Conservation (phyloP, 345 rosid species). For the Eucalyptus polyanthemos region DNA sequence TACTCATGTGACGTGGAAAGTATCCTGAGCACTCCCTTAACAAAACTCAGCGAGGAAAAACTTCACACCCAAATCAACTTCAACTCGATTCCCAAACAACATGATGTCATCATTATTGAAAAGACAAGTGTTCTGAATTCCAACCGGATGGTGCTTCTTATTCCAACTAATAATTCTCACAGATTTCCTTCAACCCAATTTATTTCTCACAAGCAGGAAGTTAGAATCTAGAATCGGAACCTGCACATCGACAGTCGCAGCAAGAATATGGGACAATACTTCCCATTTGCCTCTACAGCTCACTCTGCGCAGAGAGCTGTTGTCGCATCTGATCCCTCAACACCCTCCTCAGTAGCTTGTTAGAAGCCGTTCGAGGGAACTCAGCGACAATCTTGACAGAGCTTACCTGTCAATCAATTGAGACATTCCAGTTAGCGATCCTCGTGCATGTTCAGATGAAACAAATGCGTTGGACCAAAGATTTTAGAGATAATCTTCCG, state of each 20-base stretch:
- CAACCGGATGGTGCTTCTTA: too few species aligned
- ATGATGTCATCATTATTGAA: too few species aligned
- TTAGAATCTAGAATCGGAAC: too few species aligned
- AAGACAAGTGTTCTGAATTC: too few species aligned
- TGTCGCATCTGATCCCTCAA: slow-evolving; percentile 53
- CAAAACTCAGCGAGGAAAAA: too few species aligned
- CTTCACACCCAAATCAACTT: too few species aligned
- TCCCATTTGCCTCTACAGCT: slow-evolving; percentile 9
- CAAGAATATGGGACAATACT: background rate
- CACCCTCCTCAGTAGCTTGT: slow-evolving; percentile 70
- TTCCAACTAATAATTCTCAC: too few species aligned
- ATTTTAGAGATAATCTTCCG: background rate
- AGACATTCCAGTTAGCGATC: background rate
- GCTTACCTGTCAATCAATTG: slow-evolving; percentile 40
- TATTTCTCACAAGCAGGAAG: too few species aligned
- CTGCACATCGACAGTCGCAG: background rate
- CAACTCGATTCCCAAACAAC: too few species aligned
- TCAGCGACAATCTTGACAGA: slow-evolving; percentile 48
- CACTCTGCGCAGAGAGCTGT: slow-evolving; percentile 27
- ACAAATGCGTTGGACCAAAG: background rate
- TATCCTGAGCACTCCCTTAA: too few species aligned
- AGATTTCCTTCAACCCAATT: too few species aligned
- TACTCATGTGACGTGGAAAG: too few species aligned
- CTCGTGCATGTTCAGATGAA: background rate
- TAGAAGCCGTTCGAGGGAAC: slow-evolving; percentile 80